phyloP scores from a whole-genome alignment of 2,329 filamentous ascomycete species.

The Tympanopsis confertula region DNA sequence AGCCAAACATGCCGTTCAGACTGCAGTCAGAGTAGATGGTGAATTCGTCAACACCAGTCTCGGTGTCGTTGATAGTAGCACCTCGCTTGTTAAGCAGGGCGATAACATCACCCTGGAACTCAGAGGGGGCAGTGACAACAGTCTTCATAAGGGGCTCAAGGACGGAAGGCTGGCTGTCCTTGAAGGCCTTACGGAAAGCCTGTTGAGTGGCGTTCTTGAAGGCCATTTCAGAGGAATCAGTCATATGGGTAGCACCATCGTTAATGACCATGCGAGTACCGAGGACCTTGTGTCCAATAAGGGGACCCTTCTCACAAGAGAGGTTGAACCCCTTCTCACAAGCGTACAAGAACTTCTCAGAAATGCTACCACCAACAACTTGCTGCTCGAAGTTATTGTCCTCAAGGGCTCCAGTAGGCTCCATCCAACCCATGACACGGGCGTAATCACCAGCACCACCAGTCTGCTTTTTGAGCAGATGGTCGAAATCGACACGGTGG shows the following conservation, averaged over 20 bases:
- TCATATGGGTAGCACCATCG: slow-evolving; percentile 93
- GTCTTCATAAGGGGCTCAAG: slow-evolving; percentile 98
- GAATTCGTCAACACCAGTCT: slow-evolving; percentile 88
- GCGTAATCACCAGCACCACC: slow-evolving; percentile 94
- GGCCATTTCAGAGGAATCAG: slow-evolving; percentile 91
- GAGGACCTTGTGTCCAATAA: slow-evolving; percentile 86
- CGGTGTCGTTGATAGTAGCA: slow-evolving; percentile 87
- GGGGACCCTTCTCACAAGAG: slow-evolving; percentile 73
- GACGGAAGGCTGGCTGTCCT: slow-evolving; percentile 67
- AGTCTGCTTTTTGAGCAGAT: slow-evolving; percentile 85
- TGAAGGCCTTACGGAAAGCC: slow-evolving; percentile 91
- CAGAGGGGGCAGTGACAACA: slow-evolving; percentile 84
- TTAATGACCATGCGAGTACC: slow-evolving; percentile 85
- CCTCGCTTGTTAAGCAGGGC: slow-evolving; percentile 94
- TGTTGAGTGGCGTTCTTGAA: slow-evolving; percentile 93
- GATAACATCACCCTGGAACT: slow-evolving; percentile 95
- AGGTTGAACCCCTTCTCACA: slow-evolving; percentile 89
- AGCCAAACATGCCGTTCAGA: slow-evolving; percentile 95
- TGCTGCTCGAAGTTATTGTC: slow-evolving; percentile 78
- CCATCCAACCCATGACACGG: slow-evolving; percentile 81
- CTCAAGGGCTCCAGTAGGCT: slow-evolving; percentile 64
- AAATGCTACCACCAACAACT: slow-evolving; percentile 79
- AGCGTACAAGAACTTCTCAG: slow-evolving; percentile 88
- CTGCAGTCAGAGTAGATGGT: slow-evolving; percentile 85
- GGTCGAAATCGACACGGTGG: slow-evolving; percentile 72